Percentiles rank a stretch among this genome's conserved stretches.
phyloP scores from a whole-genome alignment of 2,329 filamentous ascomycete genomes.

The Nemania sp. region DNA sequence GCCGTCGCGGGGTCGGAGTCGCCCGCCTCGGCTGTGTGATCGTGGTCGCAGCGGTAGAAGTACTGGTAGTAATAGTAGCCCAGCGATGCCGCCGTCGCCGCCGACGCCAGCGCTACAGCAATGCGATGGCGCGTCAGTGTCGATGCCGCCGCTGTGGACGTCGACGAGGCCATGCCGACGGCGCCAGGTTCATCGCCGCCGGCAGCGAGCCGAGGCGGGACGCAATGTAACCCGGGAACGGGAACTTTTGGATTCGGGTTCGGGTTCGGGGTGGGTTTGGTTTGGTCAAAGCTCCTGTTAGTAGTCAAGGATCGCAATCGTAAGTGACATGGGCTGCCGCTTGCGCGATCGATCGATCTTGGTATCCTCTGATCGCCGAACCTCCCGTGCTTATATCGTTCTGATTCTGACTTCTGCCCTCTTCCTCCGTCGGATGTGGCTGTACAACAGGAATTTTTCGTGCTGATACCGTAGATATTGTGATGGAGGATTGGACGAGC shows the following conservation, averaged over 20 bases:
- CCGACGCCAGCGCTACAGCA: conserved; percentile 61
- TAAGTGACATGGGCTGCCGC: conserved; percentile 1
- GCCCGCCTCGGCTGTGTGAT: conserved; percentile 29
- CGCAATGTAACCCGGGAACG: conserved; percentile 1
- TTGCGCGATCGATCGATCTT: not conserved
- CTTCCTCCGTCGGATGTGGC: no score
- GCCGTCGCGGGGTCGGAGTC: conserved; percentile 22
- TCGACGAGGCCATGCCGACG: conserved; percentile 49
- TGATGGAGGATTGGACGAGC: no score
- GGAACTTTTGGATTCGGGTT: no score
- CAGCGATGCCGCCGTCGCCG: conserved; percentile 56
- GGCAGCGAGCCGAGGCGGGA: not conserved
- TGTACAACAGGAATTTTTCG: no score
- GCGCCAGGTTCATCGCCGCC: conserved; percentile 35
- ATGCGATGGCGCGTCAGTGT: conserved; percentile 58
- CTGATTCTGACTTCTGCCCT: not conserved
- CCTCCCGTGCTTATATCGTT: not conserved
- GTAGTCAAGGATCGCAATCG: no score
- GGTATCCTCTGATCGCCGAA: not conserved
- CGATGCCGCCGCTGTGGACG: conserved; percentile 54
- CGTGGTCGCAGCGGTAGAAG: no score
- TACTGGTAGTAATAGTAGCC: conserved; percentile 61
- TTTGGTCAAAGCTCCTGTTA: no score
- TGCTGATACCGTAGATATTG: no score
- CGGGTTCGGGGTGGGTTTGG: no score